phyloP scores from a whole-genome alignment of 2,329 filamentous ascomycete genomes.

The Lachnum nothofagi region DNA sequence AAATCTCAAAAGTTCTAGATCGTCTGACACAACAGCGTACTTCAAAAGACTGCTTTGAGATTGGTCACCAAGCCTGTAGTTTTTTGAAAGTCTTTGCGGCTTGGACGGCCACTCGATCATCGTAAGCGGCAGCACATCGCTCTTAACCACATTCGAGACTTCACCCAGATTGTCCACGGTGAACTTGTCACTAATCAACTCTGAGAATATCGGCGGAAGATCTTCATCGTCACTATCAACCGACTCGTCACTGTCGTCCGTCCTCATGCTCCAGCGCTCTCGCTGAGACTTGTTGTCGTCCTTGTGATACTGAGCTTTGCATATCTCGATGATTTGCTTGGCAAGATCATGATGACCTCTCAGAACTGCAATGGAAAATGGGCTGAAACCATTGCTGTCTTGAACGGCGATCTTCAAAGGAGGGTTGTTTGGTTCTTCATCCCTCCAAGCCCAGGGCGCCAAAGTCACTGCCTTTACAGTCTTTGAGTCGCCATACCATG shows the following conservation, averaged over 20 bases:
- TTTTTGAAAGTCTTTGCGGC: slow-evolving; percentile 32
- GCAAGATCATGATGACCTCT: slow-evolving; percentile 62
- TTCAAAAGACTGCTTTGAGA: slow-evolving; percentile 11
- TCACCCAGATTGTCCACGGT: slow-evolving; percentile 74
- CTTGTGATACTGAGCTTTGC: slow-evolving; percentile 61
- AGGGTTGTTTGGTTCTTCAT: slow-evolving; percentile 45
- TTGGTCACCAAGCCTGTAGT: not conserved
- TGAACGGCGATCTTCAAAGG: slow-evolving; percentile 60
- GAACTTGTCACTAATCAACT: slow-evolving; percentile 61
- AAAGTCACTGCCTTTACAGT: slow-evolving; percentile 62
- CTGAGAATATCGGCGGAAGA: slow-evolving; percentile 43
- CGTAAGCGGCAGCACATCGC: slow-evolving; percentile 49
- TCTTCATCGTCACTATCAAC: slow-evolving; percentile 11
- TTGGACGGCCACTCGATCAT: slow-evolving; percentile 43
- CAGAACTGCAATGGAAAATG: slow-evolving; percentile 65
- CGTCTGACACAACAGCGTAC: slow-evolving; percentile 22
- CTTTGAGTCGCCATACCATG: slow-evolving; percentile 64
- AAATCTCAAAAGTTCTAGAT: slow-evolving; percentile 29
- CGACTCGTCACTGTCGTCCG: slow-evolving; percentile 34
- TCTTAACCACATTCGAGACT: slow-evolving; percentile 63
- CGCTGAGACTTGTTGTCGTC: slow-evolving; percentile 33
- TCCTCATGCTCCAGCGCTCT: slow-evolving; percentile 40
- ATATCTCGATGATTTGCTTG: slow-evolving; percentile 63
- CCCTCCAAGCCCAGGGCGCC: slow-evolving; percentile 46
- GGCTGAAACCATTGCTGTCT: slow-evolving; percentile 43